Evolutionary conservation across 1,284 basidiomycete species (phyloP), one percentile per base, ranked within the genome.

Genomic region (Austroboletus niveus): DNA sequence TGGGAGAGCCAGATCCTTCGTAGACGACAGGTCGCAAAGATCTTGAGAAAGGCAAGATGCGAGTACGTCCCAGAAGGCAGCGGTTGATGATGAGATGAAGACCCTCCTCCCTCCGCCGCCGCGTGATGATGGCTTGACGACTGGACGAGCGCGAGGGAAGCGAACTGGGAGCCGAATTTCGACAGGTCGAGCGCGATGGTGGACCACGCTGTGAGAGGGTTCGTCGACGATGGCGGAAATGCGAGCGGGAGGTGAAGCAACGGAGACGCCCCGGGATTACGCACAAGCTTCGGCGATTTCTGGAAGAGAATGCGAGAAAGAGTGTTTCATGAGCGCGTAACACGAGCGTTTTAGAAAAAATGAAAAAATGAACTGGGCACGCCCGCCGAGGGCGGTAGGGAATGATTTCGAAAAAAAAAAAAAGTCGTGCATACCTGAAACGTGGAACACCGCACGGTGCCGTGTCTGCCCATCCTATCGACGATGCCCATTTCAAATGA

Each of bases 11-110:
- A 94, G 47, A 94, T 81, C 57, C 91, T 74, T 55, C 87, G 74
- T 54, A 94, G 68, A 29, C 91, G 78, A 69, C 91, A 93, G 42
- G 84, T 90, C 20, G 90, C 89, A 64, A 92, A 89, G 32, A 94
- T 78, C 63, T 85, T 85, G 54, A 93, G 75, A 62, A 84, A 89
- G 15, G 80, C 77, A 29, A 88, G 74, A 66, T 84, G 80, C 0
- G 81, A 82, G 62, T 85, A 88, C 43, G 69, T 67, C 22, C 82
- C 82, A 49, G 70, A 73, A 17, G 88, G 89, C 40, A 85, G 53
- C 41, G 65, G 61, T 29, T 53, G 62, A 44, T 64, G 41, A 34
- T 20, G 10, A 40, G 38, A 40, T 24, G 45, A 42, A 48, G 46
- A 35, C 39, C 52, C 52, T 44, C 52, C 52, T 44, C 55, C 49